Conservation (phyloP, 371 early-diverging fungal species). For the Mortierella sp. region DNA sequence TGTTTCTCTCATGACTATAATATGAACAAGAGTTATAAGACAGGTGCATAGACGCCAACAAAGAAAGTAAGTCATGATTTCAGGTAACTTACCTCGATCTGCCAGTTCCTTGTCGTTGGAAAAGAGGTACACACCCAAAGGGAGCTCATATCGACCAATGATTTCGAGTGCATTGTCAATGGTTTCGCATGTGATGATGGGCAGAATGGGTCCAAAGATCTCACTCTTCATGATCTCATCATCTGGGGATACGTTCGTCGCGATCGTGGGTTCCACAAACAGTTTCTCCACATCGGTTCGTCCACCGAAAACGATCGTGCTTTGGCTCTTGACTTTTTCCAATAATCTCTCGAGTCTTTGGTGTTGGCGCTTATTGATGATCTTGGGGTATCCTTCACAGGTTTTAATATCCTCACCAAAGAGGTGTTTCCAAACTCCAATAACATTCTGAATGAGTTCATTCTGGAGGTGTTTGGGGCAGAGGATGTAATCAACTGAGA, state of each 20-base stretch:
- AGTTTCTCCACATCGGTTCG: slow-evolving; percentile 15
- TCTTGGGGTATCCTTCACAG: slow-evolving; percentile 68
- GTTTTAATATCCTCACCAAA: slow-evolving; percentile 63
- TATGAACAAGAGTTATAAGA: neutral
- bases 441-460: slow-evolving; percentile 61
- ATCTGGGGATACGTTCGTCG: slow-evolving; percentile 50
- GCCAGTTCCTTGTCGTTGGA: slow-evolving; percentile 58
- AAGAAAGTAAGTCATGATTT: neutral
- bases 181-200: slow-evolving; percentile 72
- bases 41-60: neutral
- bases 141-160: slow-evolving; percentile 67
- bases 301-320: slow-evolving; percentile 61
- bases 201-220: slow-evolving; percentile 79
- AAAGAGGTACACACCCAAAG: slow-evolving; percentile 79
- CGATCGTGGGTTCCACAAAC: slow-evolving; percentile 63
- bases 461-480: slow-evolving; percentile 64
- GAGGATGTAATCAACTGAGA: slow-evolving; percentile 86
- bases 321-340: slow-evolving; percentile 56
- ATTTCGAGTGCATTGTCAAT: slow-evolving; percentile 75
- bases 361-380: slow-evolving; percentile 76
- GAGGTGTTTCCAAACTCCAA: slow-evolving; percentile 60
- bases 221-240: slow-evolving; percentile 67
- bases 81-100: slow-evolving; percentile 25
- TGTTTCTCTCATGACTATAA: slow-evolving; percentile 64
- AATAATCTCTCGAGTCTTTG: slow-evolving; percentile 71